Conservation (phyloP, 345 rosid genomes). For the Cardamine occulta region DNA sequence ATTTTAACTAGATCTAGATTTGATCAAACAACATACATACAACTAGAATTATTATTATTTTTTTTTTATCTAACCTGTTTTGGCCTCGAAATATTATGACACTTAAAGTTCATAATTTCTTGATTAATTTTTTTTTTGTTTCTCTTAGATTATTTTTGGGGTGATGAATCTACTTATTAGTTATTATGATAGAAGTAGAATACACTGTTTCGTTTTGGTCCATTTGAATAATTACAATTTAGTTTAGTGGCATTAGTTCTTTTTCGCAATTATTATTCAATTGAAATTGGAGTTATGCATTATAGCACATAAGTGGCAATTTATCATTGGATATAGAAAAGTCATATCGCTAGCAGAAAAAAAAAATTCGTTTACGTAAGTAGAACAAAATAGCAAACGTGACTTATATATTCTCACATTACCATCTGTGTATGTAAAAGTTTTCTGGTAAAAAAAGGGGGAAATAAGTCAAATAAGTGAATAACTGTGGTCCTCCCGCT, state of each 20-base stretch:
- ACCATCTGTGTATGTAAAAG: neutral
- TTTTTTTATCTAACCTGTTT: too few relatives aligned
- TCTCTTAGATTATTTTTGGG: too few relatives aligned
- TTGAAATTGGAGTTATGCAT: neutral
- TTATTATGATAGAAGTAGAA: neutral
- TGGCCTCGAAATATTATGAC: neutral
- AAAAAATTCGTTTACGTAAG: neutral
- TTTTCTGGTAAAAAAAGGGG: too few relatives aligned
- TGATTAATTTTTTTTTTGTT: neutral
- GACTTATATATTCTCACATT: neutral
- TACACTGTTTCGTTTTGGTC: neutral
- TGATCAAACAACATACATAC: neutral
- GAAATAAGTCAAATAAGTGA: too few relatives aligned
- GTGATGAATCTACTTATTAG: neutral
- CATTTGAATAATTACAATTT: constrained; percentile 7
- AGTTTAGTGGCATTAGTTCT: neutral
- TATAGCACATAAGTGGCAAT: neutral
- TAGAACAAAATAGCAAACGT: constrained; percentile 16
- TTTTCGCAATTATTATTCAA: constrained; percentile 20
- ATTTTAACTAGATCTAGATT: constrained; percentile 12
- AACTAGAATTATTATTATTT: neutral
- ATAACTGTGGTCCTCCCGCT: neutral
- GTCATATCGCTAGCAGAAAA: neutral
- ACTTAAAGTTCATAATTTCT: neutral
- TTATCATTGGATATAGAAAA: constrained; percentile 12